These are phyloP conservation scores for Aspergillus sp. DNA, from an alignment of 2,329 filamentous ascomycete genomes.

Conservation along the genomic window DNA sequence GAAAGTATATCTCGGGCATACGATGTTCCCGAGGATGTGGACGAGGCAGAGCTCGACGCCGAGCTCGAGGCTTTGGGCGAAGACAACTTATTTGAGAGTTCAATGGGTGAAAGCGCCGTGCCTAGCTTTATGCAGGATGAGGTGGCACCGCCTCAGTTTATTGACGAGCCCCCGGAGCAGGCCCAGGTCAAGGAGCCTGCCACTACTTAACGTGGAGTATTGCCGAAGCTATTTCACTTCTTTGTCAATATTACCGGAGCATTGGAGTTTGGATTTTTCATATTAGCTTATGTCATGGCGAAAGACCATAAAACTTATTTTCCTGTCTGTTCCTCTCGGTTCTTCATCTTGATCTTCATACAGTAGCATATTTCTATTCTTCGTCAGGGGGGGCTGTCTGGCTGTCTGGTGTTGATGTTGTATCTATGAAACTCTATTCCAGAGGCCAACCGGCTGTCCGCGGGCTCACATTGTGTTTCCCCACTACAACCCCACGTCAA, in stretches of 20 bases:
- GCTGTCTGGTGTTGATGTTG: not conserved
- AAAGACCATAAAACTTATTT: not conserved
- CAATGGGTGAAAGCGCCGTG: conserved; percentile 61
- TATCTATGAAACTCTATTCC: not conserved
- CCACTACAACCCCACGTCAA: conserved; percentile 1
- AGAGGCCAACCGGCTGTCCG: too few relatives aligned
- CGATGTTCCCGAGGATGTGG: conserved; percentile 93
- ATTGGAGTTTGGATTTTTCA: conserved; percentile 20
- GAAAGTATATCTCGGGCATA: conserved; percentile 89
- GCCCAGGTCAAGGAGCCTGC: conserved; percentile 81
- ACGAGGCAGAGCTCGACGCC: conserved; percentile 93
- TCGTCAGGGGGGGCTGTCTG: too few relatives aligned
- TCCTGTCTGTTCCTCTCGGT: not conserved
- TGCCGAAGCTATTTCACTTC: conserved; percentile 1
- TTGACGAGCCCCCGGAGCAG: conserved; percentile 81
- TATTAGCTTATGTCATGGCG: conserved; percentile 1
- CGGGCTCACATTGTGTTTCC: not conserved
- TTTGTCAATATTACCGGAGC: conserved; percentile 12
- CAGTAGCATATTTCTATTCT: too few relatives aligned
- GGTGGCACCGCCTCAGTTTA: conserved; percentile 76
- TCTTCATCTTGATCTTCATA: not conserved
- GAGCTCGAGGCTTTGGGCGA: conserved; percentile 93
- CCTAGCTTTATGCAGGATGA: conserved; percentile 91
- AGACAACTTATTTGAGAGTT: conserved; percentile 83
- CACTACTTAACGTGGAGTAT: conserved; percentile 31